Evolutionary conservation across 495 filamentous ascomycete species (phyloP).

Genomic region (Penicillium maclennaniae): DNA sequence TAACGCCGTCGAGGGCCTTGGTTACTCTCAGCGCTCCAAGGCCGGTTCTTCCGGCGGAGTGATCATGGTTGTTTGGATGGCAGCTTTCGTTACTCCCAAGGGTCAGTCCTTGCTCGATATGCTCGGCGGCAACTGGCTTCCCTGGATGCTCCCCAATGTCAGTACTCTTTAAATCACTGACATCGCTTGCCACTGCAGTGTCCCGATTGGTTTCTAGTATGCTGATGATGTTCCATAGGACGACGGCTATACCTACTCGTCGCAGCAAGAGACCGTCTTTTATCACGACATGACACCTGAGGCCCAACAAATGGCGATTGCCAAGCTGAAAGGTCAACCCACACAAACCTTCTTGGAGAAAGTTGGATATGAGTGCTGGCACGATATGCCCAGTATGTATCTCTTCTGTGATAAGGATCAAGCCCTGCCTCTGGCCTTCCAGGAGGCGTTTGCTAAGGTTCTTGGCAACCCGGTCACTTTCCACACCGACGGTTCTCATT

Average conservation of each 20-base stretch:
- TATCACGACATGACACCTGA: constrained; percentile 26
- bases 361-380: constrained; percentile 42
- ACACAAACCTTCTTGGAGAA: constrained; percentile 12
- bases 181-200: not conserved
- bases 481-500: constrained; percentile 16
- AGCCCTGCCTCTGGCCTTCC: constrained; percentile 28
- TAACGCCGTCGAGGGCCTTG: constrained; percentile 40
- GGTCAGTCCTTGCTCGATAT: constrained; percentile 19
- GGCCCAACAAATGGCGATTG: constrained; percentile 14
- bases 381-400: constrained; percentile 44
- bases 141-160: constrained; percentile 17
- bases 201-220: not conserved
- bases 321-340: constrained; percentile 14
- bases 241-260: constrained; percentile 16
- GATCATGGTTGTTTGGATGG: constrained; percentile 34
- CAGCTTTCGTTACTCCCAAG: constrained; percentile 30
- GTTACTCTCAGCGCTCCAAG: constrained; percentile 24
- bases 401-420: constrained; percentile 45
- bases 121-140: constrained; percentile 18
- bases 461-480: constrained; percentile 11
- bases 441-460: constrained; percentile 27
- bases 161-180: not conserved
- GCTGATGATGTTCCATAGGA: constrained; percentile 2
- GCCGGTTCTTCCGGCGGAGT: constrained; percentile 38
- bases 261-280: constrained; percentile 9